A percentile compares a stretch with the other conserved stretches of the same genome.
Evolutionary conservation across 1,139 yeast genomes (phyloP).

Genomic region (Kluyveromyces marxianus): DNA sequence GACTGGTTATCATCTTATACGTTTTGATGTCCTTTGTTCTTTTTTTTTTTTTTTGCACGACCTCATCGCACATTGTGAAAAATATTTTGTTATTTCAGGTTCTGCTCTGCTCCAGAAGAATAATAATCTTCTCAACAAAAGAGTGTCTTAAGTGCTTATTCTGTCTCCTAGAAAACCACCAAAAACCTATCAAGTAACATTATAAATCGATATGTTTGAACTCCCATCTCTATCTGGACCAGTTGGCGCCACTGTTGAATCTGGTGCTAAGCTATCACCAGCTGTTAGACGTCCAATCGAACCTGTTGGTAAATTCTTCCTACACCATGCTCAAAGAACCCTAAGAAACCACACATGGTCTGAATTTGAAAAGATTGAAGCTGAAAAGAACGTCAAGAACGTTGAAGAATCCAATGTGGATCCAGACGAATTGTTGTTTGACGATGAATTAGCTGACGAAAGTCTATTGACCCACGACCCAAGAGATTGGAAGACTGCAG

Average conservation of each 20-base stretch:
- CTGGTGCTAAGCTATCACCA: slow-evolving; percentile 47
- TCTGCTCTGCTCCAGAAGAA: too few relatives aligned
- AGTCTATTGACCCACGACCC: slow-evolving; percentile 83
- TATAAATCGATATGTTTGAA: slow-evolving; percentile 19
- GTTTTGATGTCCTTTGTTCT: not conserved
- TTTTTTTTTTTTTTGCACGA: not conserved
- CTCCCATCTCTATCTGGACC: slow-evolving; percentile 34
- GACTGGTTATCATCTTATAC: not conserved
- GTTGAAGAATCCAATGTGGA: slow-evolving; percentile 63
- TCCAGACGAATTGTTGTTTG: slow-evolving; percentile 68
- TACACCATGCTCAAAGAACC: slow-evolving; percentile 95
- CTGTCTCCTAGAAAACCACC: not conserved
- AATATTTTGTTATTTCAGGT: not conserved
- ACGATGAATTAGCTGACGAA: slow-evolving; percentile 61
- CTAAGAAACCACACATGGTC: slow-evolving; percentile 98
- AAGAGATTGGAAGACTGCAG: slow-evolving; percentile 96
- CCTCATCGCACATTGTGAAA: not conserved
- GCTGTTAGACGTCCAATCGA: slow-evolving; percentile 84
- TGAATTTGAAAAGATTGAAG: slow-evolving; percentile 90
- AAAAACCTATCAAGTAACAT: not conserved
- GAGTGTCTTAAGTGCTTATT: too few relatives aligned
- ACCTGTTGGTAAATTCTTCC: slow-evolving; percentile 93
- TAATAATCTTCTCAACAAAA: too few relatives aligned
- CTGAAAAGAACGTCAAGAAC: slow-evolving; percentile 74
- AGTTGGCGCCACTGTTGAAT: slow-evolving; percentile 46